Base-by-base conservation (phyloP, 148 eudicot species). In the Persicaria maculosa region DNA sequence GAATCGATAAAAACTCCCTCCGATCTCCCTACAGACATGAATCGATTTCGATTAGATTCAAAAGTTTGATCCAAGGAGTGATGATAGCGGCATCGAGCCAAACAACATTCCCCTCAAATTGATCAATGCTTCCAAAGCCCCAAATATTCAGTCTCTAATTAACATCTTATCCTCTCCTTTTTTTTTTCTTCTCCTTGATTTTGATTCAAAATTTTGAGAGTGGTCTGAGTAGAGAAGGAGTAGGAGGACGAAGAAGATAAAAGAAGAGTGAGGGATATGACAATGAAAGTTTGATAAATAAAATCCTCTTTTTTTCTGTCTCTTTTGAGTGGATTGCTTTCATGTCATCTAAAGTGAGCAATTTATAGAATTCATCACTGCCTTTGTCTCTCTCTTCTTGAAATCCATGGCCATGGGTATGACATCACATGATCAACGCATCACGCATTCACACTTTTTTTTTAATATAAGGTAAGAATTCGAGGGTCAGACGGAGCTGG, bases 281-380 rank as follows among this genome's bases (percentile, higher is more conserved):
- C 55, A 19, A 20, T 20, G 11, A 57, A 57, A 57, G 62, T 57
- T 31, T 57, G 62, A 57, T 11, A 19, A 57, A 57, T 55, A 2
- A 55, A 50, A 50, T 50, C 53, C 62, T 19, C 62, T 57, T 31
- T 57, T 25, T 57, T 8, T 20, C 7, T 20, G 22, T 57, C 25
- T 57, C 62, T 57, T 8, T 8, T 57, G 20, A 54, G 58, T 57
- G 12, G 17, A 9, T 57, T 57, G 62, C 62, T 57, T 57, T 57
- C 62, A 57, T 57, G 62, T 57, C 62, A 57, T 57, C 4, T 57
- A 57, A 57, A 57, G 62, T 19, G 22, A 6, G 62, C 62, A 57
- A 57, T 57, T 57, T 57, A 57, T 57, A 57, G 62, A 57, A 57
- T 54, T 54, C 58, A 14, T 54, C 17, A 16, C 5, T 54, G 17